These are phyloP conservation scores for Curvularia eragrostidis DNA, from an alignment of 2,329 filamentous ascomycete species.

Conservation along the genomic window DNA sequence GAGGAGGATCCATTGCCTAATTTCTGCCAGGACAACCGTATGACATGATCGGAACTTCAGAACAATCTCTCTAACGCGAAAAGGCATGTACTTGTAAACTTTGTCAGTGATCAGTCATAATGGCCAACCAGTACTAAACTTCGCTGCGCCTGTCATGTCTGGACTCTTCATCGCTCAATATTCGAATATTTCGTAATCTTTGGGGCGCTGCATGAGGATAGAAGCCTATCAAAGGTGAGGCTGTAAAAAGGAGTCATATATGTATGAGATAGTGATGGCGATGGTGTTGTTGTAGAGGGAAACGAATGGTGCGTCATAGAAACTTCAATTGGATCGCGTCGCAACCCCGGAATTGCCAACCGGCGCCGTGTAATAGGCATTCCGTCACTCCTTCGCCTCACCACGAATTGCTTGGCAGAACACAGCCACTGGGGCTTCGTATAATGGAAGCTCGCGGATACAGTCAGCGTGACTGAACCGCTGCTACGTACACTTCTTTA, in stretches of 20 bases:
- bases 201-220: not conserved
- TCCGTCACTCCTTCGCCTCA: slow-evolving; percentile 6
- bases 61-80: not conserved
- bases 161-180: not conserved
- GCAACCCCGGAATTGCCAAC: not conserved
- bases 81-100: not conserved
- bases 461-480: slow-evolving; percentile 1
- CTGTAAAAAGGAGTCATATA: not conserved
- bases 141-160: not conserved
- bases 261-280: not conserved
- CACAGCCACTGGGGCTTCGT: not conserved
- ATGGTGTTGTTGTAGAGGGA: not conserved
- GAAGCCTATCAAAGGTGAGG: not conserved
- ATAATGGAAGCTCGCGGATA: not conserved
- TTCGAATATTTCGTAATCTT: not conserved
- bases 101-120: not conserved
- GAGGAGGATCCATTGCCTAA: not conserved
- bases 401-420: slow-evolving; percentile 11
- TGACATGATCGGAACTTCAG: not conserved
- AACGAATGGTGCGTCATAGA: slow-evolving; percentile 1
- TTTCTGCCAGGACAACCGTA: not conserved
- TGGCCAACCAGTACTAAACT: not conserved
- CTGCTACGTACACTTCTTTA: not conserved
- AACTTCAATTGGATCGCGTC: not conserved
- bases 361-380: slow-evolving; percentile 7